phyloP scores from a whole-genome alignment of 176 grass and related monocot species.

The Carex parvula region DNA sequence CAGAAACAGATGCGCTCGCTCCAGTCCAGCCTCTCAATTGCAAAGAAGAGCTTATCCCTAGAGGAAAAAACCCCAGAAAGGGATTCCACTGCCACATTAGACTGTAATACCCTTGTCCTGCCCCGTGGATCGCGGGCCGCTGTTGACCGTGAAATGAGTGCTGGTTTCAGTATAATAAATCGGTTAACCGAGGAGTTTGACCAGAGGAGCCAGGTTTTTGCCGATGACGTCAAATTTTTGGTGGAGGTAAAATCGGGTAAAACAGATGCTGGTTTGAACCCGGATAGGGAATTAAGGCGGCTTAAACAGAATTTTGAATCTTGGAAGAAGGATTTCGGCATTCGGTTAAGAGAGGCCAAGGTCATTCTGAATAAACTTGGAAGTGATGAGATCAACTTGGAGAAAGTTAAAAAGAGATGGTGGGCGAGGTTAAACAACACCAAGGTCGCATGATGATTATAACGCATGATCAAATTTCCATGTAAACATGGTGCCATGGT shows the following conservation, averaged over 20 bases:
- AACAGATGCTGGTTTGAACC: conserved; percentile 75
- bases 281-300: conserved; percentile 68
- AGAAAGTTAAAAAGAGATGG: conserved; percentile 79
- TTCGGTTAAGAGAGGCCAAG: conserved; percentile 72
- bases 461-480: not conserved
- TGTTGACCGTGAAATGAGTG: conserved; percentile 50
- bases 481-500: conserved; percentile 14
- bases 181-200: conserved; percentile 66
- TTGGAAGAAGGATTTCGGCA: conserved; percentile 82
- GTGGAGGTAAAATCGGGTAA: conserved; percentile 92
- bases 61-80: conserved; percentile 62
- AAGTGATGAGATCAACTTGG: conserved; percentile 51
- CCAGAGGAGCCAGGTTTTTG: conserved; percentile 81
- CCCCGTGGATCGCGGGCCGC: conserved; percentile 27
- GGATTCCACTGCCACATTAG: conserved; percentile 58
- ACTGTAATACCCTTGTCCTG: conserved; percentile 8
- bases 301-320: conserved; percentile 84
- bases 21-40: conserved; percentile 77
- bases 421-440: conserved; percentile 72
- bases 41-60: conserved; percentile 74
- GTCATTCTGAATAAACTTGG: conserved; percentile 89
- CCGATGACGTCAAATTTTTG: conserved; percentile 75
- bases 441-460: conserved; percentile 48
- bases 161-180: conserved; percentile 52
- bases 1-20: conserved; percentile 91